phyloP scores from a whole-genome alignment of 345 rosid genomes.

The Pugionium cornutum region DNA sequence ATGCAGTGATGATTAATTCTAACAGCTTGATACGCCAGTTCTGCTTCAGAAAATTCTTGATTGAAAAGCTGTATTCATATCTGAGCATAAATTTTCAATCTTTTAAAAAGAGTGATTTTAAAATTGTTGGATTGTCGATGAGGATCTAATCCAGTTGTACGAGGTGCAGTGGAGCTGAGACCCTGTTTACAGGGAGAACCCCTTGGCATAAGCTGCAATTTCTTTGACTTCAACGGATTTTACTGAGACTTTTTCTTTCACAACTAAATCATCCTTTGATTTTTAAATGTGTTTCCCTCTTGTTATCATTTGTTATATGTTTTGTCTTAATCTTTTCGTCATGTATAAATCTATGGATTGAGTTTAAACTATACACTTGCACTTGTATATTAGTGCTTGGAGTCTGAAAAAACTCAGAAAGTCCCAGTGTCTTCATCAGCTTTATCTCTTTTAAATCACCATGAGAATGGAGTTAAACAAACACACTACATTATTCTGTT shows the following conservation, averaged over 20 bases:
- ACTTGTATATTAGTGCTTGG: conserved; percentile 20
- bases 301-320: no score
- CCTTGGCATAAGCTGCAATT: conserved; percentile 51
- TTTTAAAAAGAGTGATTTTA: no score
- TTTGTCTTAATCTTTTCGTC: not conserved
- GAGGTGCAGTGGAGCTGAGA: conserved; percentile 36
- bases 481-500: not conserved
- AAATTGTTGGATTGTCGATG: conserved; percentile 1
- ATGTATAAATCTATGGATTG: not conserved
- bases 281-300: no score
- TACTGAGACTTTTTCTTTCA: conserved; percentile 45
- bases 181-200: conserved; percentile 53
- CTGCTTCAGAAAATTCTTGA: conserved; percentile 94
- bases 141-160: conserved; percentile 17
- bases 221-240: conserved; percentile 40
- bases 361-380: conserved; percentile 38
- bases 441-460: not conserved
- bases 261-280: no score
- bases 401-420: conserved; percentile 36
- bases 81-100: conserved; percentile 48
- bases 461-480: conserved; percentile 30
- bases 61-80: conserved; percentile 57
- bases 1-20: conserved; percentile 47
- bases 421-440: conserved; percentile 26
- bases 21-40: conserved; percentile 86